These are phyloP conservation scores for Nemania bipapillata DNA, from an alignment of 2,329 filamentous ascomycete species.

Conservation along the genomic window DNA sequence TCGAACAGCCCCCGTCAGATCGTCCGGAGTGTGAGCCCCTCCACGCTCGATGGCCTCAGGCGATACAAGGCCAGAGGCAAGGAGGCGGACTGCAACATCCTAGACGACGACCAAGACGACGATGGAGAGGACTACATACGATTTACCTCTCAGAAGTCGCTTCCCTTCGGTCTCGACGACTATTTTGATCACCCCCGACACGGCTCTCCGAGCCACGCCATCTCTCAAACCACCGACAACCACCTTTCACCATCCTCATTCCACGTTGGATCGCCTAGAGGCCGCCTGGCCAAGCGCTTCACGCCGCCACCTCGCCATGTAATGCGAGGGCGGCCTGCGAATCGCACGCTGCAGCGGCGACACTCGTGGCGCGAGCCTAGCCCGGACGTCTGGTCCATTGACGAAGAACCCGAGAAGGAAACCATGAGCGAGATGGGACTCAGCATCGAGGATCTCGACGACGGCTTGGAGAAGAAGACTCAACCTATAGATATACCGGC, in stretches of 20 bases:
- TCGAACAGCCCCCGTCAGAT: slow-evolving; percentile 58
- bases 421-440: slow-evolving; percentile 58
- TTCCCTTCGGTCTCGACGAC: slow-evolving; percentile 58
- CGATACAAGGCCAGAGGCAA: slow-evolving; percentile 56
- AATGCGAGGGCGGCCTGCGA: slow-evolving; percentile 48
- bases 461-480: slow-evolving; percentile 45
- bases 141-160: slow-evolving; percentile 56
- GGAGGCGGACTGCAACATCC: slow-evolving; percentile 57
- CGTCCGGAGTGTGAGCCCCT: slow-evolving; percentile 67
- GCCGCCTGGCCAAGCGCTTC: slow-evolving; percentile 48
- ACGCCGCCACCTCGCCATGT: slow-evolving; percentile 51
- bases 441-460: slow-evolving; percentile 50
- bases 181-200: slow-evolving; percentile 54
- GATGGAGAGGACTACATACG: slow-evolving; percentile 62
- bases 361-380: slow-evolving; percentile 68
- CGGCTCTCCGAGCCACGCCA: slow-evolving; percentile 49
- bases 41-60: slow-evolving; percentile 63
- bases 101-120: slow-evolving; percentile 57
- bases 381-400: slow-evolving; percentile 69
- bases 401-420: slow-evolving; percentile 68
- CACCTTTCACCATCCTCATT: slow-evolving; percentile 52
- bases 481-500: slow-evolving; percentile 56
- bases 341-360: slow-evolving; percentile 55
- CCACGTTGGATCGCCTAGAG: slow-evolving; percentile 49
- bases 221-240: slow-evolving; percentile 48